Evolutionary conservation across 2,329 filamentous ascomycete genomes (phyloP).

Genomic region (Aspergillus fructus): DNA sequence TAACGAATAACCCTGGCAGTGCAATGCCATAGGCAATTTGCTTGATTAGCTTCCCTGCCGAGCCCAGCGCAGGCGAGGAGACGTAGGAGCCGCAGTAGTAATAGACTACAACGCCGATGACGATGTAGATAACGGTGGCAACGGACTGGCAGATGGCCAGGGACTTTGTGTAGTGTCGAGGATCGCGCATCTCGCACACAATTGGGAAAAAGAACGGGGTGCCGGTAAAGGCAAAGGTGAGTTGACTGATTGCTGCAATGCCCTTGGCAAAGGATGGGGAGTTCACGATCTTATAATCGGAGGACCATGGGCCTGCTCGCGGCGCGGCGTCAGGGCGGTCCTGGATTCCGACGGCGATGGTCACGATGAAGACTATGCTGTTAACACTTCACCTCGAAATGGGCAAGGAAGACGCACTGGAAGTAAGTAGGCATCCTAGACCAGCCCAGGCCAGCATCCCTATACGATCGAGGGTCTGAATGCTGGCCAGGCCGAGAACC

Average conservation of each 20-base stretch:
- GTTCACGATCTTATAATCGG: conserved; percentile 27
- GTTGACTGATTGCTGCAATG: conserved; percentile 27
- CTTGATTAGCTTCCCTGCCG: conserved; percentile 44
- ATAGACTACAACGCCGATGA: conserved; percentile 45
- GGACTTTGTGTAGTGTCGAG: conserved; percentile 31
- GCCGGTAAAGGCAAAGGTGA: conserved; percentile 30
- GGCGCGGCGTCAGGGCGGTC: conserved; percentile 37
- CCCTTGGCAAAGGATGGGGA: conserved; percentile 25
- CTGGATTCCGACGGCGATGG: conserved; percentile 29
- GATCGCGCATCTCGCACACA: conserved; percentile 40
- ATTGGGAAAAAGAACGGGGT: conserved; percentile 38
- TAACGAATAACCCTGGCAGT: conserved; percentile 32
- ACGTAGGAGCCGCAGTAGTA: conserved; percentile 49
- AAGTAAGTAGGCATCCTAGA: not conserved
- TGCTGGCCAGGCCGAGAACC: no score
- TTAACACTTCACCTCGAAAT: no score
- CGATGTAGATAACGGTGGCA: conserved; percentile 37
- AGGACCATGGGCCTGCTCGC: conserved; percentile 25
- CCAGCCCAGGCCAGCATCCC: no score
- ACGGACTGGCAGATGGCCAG: conserved; percentile 35
- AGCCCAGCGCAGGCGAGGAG: conserved; percentile 49
- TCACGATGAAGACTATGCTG: conserved; percentile 19
- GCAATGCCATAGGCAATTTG: conserved; percentile 46
- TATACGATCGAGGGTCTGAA: no score
- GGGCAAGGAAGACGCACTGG: not conserved